Percentiles rank a stretch among this genome's conserved stretches.
These are phyloP conservation scores for Leishmania tarentolae DNA, from an alignment of 208 protist species.

Conservation along the genomic window DNA sequence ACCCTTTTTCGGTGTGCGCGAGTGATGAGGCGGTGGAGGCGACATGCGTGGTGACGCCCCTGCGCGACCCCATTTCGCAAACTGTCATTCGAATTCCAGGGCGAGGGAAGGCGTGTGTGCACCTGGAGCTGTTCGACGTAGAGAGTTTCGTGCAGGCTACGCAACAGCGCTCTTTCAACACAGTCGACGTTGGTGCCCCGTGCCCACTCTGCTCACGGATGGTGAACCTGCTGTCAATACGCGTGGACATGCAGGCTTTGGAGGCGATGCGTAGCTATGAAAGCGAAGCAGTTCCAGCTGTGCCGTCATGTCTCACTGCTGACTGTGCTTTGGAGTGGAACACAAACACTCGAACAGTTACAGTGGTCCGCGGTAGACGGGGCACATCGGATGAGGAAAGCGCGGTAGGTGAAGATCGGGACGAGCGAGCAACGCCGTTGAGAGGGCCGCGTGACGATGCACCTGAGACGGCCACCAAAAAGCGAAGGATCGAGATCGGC, in stretches of 20 bases:
- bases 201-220: slow-evolving; percentile 60
- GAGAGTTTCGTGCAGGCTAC: slow-evolving; percentile 58
- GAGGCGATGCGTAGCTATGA: slow-evolving; percentile 35
- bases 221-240: slow-evolving; percentile 38
- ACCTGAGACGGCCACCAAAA: slow-evolving; percentile 26
- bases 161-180: slow-evolving; percentile 32
- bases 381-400: neutral
- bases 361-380: slow-evolving; percentile 22
- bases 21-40: slow-evolving; percentile 35
- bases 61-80: slow-evolving; percentile 72
- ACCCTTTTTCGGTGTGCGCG: slow-evolving; percentile 23
- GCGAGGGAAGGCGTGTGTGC: slow-evolving; percentile 56
- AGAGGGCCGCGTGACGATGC: neutral
- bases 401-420: slow-evolving; percentile 19
- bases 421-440: slow-evolving; percentile 10
- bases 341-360: slow-evolving; percentile 23
- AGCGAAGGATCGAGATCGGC: slow-evolving; percentile 61
- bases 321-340: slow-evolving; percentile 45
- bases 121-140: slow-evolving; percentile 84
- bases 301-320: neutral
- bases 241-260: slow-evolving; percentile 49
- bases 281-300: neutral
- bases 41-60: slow-evolving; percentile 39
- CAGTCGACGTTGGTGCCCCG: slow-evolving; percentile 29
- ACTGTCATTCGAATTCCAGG: slow-evolving; percentile 53